Percentiles rank a stretch among this genome's conserved stretches.
These are phyloP conservation scores for Eimeria necatrix DNA, from an alignment of 169 alveolate genomes.

Conservation along the genomic window DNA sequence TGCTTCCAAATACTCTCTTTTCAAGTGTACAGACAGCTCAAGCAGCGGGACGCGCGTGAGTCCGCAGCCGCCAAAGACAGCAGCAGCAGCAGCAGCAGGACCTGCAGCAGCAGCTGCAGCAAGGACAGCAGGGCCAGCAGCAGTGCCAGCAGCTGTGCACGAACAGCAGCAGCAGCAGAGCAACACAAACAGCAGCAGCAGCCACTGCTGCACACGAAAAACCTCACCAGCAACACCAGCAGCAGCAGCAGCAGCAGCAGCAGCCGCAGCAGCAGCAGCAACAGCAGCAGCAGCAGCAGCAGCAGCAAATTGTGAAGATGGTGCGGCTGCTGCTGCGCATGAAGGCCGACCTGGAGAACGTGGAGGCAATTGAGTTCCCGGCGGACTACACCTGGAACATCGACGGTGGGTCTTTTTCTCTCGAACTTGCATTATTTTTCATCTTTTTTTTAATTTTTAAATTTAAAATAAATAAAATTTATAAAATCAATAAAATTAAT, in stretches of 20 bases:
- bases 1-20: too few relatives aligned
- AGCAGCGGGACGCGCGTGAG: too few relatives aligned
- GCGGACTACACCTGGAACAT: conserved; percentile 71
- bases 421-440: not conserved
- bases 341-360: conserved; percentile 75
- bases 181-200: too few relatives aligned
- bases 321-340: conserved; percentile 76
- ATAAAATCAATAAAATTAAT: too few relatives aligned
- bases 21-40: too few relatives aligned
- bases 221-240: too few relatives aligned
- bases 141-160: too few relatives aligned
- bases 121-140: not conserved
- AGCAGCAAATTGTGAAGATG: conserved; percentile 25
- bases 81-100: not conserved
- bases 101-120: not conserved
- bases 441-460: too few relatives aligned
- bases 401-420: conserved; percentile 36
- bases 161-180: too few relatives aligned
- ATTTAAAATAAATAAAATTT: too few relatives aligned
- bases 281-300: not conserved
- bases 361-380: conserved; percentile 63
- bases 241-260: too few relatives aligned
- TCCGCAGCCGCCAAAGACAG: not conserved
- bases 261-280: not conserved
- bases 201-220: too few relatives aligned